Percentiles rank a stretch among this genome's conserved stretches.
Conservation (phyloP, 768 basidiomycete genomes). For the Leccinum ochraceum region DNA sequence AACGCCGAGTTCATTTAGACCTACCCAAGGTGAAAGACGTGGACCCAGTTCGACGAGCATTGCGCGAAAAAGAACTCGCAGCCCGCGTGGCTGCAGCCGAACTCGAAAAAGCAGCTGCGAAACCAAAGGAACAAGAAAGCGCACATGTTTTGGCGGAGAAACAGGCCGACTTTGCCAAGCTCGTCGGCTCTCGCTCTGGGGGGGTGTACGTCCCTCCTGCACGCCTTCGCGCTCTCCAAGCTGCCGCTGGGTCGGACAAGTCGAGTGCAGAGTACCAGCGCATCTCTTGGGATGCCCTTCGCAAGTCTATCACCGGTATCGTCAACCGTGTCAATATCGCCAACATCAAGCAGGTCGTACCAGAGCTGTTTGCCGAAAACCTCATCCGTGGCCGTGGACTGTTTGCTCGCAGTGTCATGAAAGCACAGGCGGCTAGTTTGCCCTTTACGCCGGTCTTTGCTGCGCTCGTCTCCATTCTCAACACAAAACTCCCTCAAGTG, state of each 20-base stretch:
- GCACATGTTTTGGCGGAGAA: conserved; percentile 59
- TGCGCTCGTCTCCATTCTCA: conserved; percentile 90
- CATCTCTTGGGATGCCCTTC: conserved; percentile 95
- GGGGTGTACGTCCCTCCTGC: conserved; percentile 98
- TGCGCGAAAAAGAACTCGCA: conserved; percentile 80
- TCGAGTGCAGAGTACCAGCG: conserved; percentile 88
- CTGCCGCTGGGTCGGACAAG: conserved; percentile 80
- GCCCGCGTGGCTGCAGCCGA: conserved; percentile 68
- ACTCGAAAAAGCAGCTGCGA: conserved; percentile 56
- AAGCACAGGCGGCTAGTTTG: conserved; percentile 94
- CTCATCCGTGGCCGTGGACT: conserved; percentile 91
- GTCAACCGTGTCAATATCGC: conserved; percentile 98
- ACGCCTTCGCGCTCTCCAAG: conserved; percentile 86
- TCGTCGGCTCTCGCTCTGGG: conserved; percentile 78
- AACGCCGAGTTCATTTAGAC: conserved; percentile 34
- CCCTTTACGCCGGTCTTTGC: conserved; percentile 98
- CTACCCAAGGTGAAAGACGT: conserved; percentile 63
- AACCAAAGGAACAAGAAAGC: conserved; percentile 48
- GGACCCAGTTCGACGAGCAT: conserved; percentile 72
- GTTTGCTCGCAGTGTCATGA: conserved; percentile 94
- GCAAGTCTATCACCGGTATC: conserved; percentile 98
- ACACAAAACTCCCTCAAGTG: conserved; percentile 95
- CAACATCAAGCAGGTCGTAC: conserved; percentile 94
- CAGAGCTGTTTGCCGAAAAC: conserved; percentile 92
- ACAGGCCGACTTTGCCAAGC: conserved; percentile 87